Percentiles rank a stretch among this genome's conserved stretches.
These are phyloP conservation scores for Phytophthora litchii DNA, from an alignment of 352 stramenopile species.

Conservation along the genomic window DNA sequence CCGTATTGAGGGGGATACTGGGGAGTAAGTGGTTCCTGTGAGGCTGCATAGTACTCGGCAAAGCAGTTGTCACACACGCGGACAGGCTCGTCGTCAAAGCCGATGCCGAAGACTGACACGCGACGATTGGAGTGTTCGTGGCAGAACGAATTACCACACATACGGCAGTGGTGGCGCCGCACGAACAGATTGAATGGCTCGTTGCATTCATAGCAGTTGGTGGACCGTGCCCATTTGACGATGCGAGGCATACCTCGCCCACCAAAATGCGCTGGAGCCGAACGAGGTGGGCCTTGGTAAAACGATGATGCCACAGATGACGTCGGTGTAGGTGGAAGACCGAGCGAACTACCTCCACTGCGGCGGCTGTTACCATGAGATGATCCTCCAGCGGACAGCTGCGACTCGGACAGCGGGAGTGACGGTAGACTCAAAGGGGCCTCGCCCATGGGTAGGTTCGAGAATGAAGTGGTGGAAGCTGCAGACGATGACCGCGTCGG, in stretches of 20 bases:
- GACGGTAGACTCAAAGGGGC: constrained; percentile 43
- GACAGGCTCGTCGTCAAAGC: constrained; percentile 84
- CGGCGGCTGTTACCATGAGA: constrained; percentile 29
- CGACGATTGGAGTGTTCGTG: constrained; percentile 84
- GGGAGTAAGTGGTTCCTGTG: constrained; percentile 34
- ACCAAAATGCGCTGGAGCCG: constrained; percentile 35
- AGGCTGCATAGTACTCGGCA: constrained; percentile 64
- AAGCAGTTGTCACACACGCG: constrained; percentile 90
- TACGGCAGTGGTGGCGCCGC: constrained; percentile 85
- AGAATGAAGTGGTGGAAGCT: constrained; percentile 61
- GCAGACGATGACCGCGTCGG: constrained; percentile 71
- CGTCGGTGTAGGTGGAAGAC: constrained; percentile 36
- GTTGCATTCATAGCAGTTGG: constrained; percentile 85
- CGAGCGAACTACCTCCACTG: constrained; percentile 36
- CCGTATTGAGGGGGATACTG: constrained; percentile 28
- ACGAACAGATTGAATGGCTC: constrained; percentile 86
- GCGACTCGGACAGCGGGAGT: constrained; percentile 51
- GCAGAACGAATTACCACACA: constrained; percentile 90
- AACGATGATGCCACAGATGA: constrained; percentile 39
- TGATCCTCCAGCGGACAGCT: constrained; percentile 41
- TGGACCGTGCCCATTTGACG: constrained; percentile 83
- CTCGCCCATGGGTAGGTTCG: constrained; percentile 38
- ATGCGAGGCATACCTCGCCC: constrained; percentile 55
- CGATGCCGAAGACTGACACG: constrained; percentile 75
- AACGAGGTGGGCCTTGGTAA: constrained; percentile 37